These are phyloP conservation scores for Paramecium sonneborni DNA, from an alignment of 73 alveolate species.

Conservation along the genomic window DNA sequence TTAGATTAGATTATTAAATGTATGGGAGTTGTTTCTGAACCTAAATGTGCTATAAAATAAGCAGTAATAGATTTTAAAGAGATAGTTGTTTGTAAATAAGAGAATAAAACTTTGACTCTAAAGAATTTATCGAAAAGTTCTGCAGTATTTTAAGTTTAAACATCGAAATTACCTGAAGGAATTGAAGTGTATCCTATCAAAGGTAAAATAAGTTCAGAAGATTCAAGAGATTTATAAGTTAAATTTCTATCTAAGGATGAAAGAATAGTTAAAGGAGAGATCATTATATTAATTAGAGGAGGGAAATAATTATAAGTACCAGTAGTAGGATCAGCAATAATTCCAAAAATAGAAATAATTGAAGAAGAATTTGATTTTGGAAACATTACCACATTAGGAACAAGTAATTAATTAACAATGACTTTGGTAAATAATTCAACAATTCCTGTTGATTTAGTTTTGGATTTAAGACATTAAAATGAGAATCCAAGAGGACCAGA, in stretches of 20 bases:
- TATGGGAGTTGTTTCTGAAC: constrained; percentile 88
- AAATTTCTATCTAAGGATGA: constrained; percentile 87
- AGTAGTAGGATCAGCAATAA: constrained; percentile 88
- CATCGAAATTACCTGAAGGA: constrained; percentile 72
- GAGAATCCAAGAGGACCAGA: constrained; percentile 74
- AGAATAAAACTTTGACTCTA: constrained; percentile 77
- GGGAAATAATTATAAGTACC: constrained; percentile 89
- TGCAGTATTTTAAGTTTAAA: constrained; percentile 81
- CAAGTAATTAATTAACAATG: constrained; percentile 92
- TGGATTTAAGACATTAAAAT: constrained; percentile 60
- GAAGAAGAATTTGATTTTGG: constrained; percentile 96
- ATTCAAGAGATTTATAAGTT: constrained; percentile 79
- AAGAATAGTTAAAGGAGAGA: constrained; percentile 85
- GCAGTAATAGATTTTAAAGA: constrained; percentile 81
- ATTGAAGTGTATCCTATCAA: constrained; percentile 76
- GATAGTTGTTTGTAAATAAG: constrained; percentile 81
- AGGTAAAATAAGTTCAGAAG: constrained; percentile 86
- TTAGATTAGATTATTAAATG: constrained; percentile 85
- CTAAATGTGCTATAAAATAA: constrained; percentile 80
- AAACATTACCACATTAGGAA: constrained; percentile 85
- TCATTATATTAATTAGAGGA: constrained; percentile 95
- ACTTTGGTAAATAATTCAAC: constrained; percentile 81
- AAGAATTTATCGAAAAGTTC: constrained; percentile 78
- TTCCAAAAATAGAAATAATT: constrained; percentile 94
- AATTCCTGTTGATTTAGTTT: constrained; percentile 83